A percentile compares a stretch with the other conserved stretches of the same genome.
phyloP scores from a whole-genome alignment of 257 asterid genomes.

The Craterostigma plantagineum region DNA sequence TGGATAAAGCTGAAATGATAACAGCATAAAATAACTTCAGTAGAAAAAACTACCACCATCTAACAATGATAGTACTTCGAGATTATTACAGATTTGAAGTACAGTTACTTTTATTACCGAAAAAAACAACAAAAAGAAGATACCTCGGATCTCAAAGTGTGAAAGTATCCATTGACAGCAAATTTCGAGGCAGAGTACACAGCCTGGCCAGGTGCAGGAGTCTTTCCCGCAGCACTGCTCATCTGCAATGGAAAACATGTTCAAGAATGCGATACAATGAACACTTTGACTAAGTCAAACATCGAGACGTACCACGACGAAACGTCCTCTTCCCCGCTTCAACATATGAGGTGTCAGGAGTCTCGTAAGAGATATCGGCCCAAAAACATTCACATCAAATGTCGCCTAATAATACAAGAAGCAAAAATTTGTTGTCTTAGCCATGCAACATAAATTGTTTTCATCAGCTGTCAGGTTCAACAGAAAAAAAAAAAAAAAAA shows the following conservation, averaged over 20 bases:
- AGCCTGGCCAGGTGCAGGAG: conserved; percentile 96
- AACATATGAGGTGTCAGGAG: conserved; percentile 68
- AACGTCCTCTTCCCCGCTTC: conserved; percentile 87
- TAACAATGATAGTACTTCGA: no score
- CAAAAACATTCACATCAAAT: conserved; percentile 82
- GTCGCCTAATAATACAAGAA: no score
- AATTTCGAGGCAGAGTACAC: conserved; percentile 84
- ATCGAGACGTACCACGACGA: conserved; percentile 69
- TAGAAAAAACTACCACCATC: no score
- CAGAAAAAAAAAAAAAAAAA: no score
- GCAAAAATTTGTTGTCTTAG: no score
- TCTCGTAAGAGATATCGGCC: conserved; percentile 79
- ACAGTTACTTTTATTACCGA: background rate
- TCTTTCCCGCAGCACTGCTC: conserved; percentile 99
- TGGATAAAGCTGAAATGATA: conserved; percentile 40
- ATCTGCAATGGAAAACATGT: conserved; percentile 28
- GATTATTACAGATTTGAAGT: background rate
- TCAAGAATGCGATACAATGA: conserved; percentile 2
- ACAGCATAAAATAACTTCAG: conserved; percentile 1
- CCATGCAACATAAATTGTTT: no score
- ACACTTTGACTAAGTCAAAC: background rate
- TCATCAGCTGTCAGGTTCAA: no score
- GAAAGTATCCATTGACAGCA: conserved; percentile 84
- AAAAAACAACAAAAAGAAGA: background rate
- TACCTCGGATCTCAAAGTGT: conserved; percentile 93